These are phyloP conservation scores for Triticum timopheevii DNA, from an alignment of 176 grass and related monocot species.

Conservation along the genomic window DNA sequence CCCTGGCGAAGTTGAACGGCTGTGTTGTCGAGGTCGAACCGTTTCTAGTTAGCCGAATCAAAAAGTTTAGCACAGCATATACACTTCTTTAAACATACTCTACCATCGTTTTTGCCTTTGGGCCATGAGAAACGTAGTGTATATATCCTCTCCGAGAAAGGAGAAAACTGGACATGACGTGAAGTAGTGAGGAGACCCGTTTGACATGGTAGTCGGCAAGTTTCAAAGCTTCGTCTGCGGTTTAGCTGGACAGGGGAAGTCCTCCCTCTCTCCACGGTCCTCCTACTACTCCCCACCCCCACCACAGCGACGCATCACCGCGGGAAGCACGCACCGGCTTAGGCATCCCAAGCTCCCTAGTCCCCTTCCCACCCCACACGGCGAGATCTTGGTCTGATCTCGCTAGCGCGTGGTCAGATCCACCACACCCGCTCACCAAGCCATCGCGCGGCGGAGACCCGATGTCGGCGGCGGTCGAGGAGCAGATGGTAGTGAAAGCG, in stretches of 20 bases:
- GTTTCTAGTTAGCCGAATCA: no score
- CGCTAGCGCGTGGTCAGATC: conserved; percentile 36
- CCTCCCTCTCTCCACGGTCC: not conserved
- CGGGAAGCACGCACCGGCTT: not conserved
- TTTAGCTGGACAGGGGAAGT: not conserved
- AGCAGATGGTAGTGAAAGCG: conserved; percentile 86
- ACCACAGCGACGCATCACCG: conserved; percentile 2
- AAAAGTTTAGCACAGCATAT: no score
- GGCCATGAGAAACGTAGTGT: no score
- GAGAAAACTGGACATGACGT: no score
- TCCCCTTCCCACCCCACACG: not conserved
- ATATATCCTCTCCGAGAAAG: no score
- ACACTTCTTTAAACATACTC: no score
- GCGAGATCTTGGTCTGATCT: conserved; percentile 41
- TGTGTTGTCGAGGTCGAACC: no score
- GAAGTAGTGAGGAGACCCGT: no score
- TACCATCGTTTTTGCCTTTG: no score
- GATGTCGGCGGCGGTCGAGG: conserved; percentile 68
- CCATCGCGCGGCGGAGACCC: conserved; percentile 13
- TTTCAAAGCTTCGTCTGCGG: conserved; percentile 30
- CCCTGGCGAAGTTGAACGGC: no score
- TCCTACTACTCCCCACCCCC: not conserved
- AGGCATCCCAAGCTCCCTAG: not conserved
- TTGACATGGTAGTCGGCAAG: not conserved
- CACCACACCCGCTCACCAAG: not conserved